These are phyloP conservation scores for Pythium aphanidermatum DNA, from an alignment of 352 stramenopile species.

Conservation along the genomic window DNA sequence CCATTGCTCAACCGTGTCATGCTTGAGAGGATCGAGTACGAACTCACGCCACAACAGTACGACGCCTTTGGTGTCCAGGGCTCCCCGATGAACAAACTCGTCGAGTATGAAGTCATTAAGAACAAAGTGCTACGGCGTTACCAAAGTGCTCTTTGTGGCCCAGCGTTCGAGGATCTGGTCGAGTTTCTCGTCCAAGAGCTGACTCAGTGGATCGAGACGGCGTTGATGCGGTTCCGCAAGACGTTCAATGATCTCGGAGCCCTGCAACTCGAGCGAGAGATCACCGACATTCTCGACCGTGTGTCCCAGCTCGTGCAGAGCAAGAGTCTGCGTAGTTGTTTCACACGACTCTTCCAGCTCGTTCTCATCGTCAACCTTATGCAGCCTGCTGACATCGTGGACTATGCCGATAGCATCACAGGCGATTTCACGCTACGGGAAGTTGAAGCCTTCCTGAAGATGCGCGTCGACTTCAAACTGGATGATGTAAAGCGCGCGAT, in stretches of 20 bases:
- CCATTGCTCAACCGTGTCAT: constrained; percentile 39
- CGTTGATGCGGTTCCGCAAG: constrained; percentile 48
- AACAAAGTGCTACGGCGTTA: constrained; percentile 63
- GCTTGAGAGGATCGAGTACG: constrained; percentile 52
- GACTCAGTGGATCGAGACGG: constrained; percentile 45
- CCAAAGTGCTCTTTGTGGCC: constrained; percentile 38
- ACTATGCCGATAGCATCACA: constrained; percentile 51
- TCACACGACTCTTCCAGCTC: constrained; percentile 74
- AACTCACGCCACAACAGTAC: constrained; percentile 58
- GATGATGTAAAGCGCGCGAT: constrained; percentile 43
- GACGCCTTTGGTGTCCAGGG: constrained; percentile 51
- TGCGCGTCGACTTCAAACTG: constrained; percentile 67
- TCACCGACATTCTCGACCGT: constrained; percentile 51
- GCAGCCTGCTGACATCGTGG: constrained; percentile 60
- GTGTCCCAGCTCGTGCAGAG: constrained; percentile 43
- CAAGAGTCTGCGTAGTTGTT: constrained; percentile 52
- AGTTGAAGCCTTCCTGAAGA: constrained; percentile 47
- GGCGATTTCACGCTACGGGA: constrained; percentile 38
- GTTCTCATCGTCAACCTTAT: constrained; percentile 79
- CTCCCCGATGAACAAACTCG: constrained; percentile 54
- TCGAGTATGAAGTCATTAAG: constrained; percentile 66
- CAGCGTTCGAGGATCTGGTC: constrained; percentile 67
- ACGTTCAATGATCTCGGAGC: constrained; percentile 75
- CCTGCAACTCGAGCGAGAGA: constrained; percentile 70
- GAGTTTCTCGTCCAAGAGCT: constrained; percentile 53